Percentiles rank a stretch among this genome's conserved stretches.
Conservation (phyloP, 2,329 filamentous ascomycete species). For the Ceratocystis albifundus region DNA sequence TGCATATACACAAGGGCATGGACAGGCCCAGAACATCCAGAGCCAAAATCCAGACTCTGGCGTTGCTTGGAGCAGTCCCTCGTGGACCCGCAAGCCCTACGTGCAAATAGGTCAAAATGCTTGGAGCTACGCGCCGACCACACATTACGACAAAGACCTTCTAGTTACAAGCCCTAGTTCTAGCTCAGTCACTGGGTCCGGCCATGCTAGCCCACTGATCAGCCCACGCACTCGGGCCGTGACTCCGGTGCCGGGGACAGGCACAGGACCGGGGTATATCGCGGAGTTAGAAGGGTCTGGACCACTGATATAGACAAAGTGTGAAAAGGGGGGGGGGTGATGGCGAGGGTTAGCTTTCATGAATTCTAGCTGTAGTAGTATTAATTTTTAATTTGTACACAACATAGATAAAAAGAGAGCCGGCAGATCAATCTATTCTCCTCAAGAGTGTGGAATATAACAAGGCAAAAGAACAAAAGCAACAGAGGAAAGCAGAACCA, state of each 20-base stretch:
- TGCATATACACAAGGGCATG: background rate
- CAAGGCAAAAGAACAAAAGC: background rate
- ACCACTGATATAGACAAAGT: slow-evolving; percentile 4
- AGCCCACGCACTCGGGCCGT: slow-evolving; percentile 14
- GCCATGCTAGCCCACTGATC: background rate
- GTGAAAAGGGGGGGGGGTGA: no score
- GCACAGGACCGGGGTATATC: background rate
- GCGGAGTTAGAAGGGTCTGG: slow-evolving; percentile 17
- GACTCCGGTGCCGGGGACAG: background rate
- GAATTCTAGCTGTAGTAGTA: background rate
- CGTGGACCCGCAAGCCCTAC: slow-evolving; percentile 6
- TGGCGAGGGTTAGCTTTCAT: no score
- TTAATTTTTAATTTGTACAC: slow-evolving; percentile 12
- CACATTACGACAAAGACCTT: slow-evolving; percentile 7
- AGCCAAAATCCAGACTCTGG: background rate
- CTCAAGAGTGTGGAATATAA: background rate
- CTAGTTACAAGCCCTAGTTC: background rate
- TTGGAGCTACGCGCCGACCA: slow-evolving; percentile 16
- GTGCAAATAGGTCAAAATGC: slow-evolving; percentile 12
- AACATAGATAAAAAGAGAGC: no score
- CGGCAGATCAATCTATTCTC: background rate
- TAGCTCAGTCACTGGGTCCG: background rate
- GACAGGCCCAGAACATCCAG: background rate
- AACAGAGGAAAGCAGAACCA: background rate
- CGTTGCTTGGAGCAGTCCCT: background rate